Evolutionary conservation across 371 early-diverging fungal genomes (phyloP).

Genomic region (Apophysomyces variabilis): DNA sequence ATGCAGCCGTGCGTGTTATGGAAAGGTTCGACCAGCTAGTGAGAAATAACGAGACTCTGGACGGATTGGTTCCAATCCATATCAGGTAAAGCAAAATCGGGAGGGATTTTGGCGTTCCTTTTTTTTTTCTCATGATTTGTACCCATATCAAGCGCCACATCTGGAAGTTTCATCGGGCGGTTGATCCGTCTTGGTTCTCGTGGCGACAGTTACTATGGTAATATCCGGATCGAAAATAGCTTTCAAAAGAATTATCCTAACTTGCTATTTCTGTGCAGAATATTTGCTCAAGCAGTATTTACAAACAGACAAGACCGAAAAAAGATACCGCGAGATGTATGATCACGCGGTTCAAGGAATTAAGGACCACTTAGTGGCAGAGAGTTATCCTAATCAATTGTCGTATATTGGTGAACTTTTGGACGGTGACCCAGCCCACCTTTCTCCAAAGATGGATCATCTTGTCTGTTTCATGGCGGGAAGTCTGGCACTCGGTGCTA

Average conservation of each 20-base stretch:
- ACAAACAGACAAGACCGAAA: constrained; percentile 68
- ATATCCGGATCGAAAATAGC: not conserved
- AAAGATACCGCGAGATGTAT: constrained; percentile 72
- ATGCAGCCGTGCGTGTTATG: constrained; percentile 72
- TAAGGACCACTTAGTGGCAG: constrained; percentile 68
- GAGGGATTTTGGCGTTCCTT: constrained; percentile 2
- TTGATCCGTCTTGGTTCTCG: constrained; percentile 77
- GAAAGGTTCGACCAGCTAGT: constrained; percentile 54
- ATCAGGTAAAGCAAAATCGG: constrained; percentile 46
- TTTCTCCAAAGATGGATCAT: constrained; percentile 88
- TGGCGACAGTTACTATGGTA: constrained; percentile 92
- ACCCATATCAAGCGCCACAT: constrained; percentile 29
- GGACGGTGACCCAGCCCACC: constrained; percentile 30
- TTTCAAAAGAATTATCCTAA: not conserved
- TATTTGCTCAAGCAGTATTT: constrained; percentile 90
- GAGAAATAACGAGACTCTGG: constrained; percentile 41
- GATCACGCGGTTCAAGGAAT: constrained; percentile 74
- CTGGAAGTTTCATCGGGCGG: constrained; percentile 52
- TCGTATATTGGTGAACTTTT: constrained; percentile 77
- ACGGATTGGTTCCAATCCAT: constrained; percentile 82
- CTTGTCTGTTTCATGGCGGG: constrained; percentile 93
- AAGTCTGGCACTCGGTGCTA: constrained; percentile 79
- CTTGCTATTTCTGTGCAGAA: constrained; percentile 51
- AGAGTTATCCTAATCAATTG: constrained; percentile 60
- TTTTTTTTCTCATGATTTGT: not conserved